Evolutionary conservation across 345 rosid species (phyloP).

Genomic region (Barbarea vulgaris): DNA sequence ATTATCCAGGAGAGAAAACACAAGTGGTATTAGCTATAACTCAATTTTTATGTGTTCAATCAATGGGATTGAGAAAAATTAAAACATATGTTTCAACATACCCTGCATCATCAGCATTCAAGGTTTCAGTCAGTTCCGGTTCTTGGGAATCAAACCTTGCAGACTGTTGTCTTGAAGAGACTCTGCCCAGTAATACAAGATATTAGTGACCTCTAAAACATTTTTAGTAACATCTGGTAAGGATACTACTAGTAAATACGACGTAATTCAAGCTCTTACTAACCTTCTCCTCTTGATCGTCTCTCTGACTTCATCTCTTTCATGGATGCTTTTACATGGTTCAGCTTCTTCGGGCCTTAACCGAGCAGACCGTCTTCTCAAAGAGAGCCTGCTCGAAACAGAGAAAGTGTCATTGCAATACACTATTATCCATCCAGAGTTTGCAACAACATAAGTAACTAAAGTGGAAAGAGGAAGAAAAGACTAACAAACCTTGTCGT

Average conservation of each 20-base stretch:
- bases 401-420: slow-evolving; percentile 17
- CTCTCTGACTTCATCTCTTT: slow-evolving; percentile 22
- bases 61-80: not conserved
- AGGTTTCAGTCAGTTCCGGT: slow-evolving; percentile 31
- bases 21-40: slow-evolving; percentile 9
- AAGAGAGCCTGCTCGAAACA: slow-evolving; percentile 27
- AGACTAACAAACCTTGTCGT: slow-evolving; percentile 46
- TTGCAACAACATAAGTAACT: not conserved
- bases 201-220: slow-evolving; percentile 18
- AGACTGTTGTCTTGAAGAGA: slow-evolving; percentile 39
- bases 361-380: slow-evolving; percentile 40
- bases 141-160: slow-evolving; percentile 35
- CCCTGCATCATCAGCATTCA: slow-evolving; percentile 49
- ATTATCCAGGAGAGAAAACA: slow-evolving; percentile 1
- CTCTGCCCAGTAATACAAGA: slow-evolving; percentile 29
- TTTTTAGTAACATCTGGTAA: not conserved
- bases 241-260: slow-evolving; percentile 1
- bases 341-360: slow-evolving; percentile 33
- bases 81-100: slow-evolving; percentile 28
- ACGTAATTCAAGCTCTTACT: slow-evolving; percentile 13
- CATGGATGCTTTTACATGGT: slow-evolving; percentile 27
- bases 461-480: not conserved
- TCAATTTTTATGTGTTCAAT: not conserved
- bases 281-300: slow-evolving; percentile 38
- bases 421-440: not conserved